These are phyloP conservation scores for Trypanosoma lewisi DNA, from an alignment of 208 protist species.

Conservation along the genomic window DNA sequence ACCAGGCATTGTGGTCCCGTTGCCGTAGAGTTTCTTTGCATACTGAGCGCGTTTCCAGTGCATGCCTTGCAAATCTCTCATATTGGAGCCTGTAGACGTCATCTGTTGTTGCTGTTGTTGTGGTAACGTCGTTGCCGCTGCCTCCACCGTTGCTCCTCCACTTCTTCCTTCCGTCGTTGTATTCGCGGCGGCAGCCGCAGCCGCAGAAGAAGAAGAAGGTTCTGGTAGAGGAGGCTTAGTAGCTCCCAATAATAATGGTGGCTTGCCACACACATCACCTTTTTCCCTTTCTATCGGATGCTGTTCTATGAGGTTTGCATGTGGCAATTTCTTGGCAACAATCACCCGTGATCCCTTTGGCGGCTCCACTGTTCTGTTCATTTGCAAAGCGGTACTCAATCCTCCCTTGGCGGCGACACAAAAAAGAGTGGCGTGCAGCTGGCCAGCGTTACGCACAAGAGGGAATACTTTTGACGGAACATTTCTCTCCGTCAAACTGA, in stretches of 20 bases:
- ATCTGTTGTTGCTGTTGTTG: conserved; percentile 9
- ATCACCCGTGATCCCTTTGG: conserved; percentile 44
- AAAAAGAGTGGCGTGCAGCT: conserved; percentile 86
- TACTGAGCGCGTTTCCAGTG: conserved; percentile 71
- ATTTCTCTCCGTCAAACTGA: conserved; percentile 66
- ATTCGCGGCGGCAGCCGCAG: neutral
- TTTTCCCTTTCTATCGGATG: neutral
- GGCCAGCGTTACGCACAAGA: conserved; percentile 65
- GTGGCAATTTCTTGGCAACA: conserved; percentile 68
- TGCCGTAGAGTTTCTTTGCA: conserved; percentile 43
- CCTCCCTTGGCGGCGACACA: conserved; percentile 44
- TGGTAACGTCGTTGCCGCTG: neutral
- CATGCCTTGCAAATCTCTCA: conserved; percentile 17
- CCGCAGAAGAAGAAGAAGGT: neutral
- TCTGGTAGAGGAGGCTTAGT: neutral
- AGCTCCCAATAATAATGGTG: neutral
- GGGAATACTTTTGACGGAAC: conserved; percentile 73
- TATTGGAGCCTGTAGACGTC: neutral
- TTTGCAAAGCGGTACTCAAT: neutral
- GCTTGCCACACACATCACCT: neutral
- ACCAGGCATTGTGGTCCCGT: conserved; percentile 30
- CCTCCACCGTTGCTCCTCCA: neutral
- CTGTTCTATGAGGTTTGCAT: conserved; percentile 37
- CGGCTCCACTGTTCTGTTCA: conserved; percentile 15
- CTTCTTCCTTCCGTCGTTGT: neutral